These are phyloP conservation scores for Silybum marianum DNA, from an alignment of 129 eudicot genomes.

Conservation along the genomic window DNA sequence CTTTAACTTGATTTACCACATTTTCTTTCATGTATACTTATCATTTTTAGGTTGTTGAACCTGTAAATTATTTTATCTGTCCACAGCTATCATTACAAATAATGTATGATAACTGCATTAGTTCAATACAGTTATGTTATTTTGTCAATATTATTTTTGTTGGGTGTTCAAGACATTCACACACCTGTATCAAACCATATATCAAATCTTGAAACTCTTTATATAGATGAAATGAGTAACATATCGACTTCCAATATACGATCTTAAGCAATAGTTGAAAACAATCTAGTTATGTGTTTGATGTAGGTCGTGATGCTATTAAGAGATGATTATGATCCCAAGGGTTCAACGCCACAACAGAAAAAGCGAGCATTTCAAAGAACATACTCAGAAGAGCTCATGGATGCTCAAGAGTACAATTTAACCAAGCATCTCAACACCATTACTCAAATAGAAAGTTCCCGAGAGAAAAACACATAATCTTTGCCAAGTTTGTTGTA, in stretches of 20 bases:
- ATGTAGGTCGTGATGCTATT: conserved; percentile 60
- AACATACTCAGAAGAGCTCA: conserved; percentile 77
- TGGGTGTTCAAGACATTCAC: neutral
- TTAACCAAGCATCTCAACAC: conserved; percentile 53
- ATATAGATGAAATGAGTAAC: neutral
- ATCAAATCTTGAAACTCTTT: neutral
- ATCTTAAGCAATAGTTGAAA: neutral
- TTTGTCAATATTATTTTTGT: neutral
- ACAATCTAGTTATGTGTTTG: neutral
- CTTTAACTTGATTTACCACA: neutral
- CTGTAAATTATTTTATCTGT: neutral
- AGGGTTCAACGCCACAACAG: conserved; percentile 35
- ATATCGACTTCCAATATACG: neutral
- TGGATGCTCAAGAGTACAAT: conserved; percentile 74
- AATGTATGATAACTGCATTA: neutral
- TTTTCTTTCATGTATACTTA: neutral
- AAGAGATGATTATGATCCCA: conserved; percentile 40
- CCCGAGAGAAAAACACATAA: neutral
- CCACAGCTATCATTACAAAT: neutral
- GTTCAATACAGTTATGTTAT: neutral
- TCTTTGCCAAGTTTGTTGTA: neutral
- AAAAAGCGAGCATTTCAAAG: conserved; percentile 51
- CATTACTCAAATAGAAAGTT: conserved; percentile 18
- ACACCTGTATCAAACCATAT: no score
- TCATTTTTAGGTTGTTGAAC: neutral